These are phyloP conservation scores for Kodamaea lidongshanica DNA, from an alignment of 805 yeast species.

Conservation along the genomic window DNA sequence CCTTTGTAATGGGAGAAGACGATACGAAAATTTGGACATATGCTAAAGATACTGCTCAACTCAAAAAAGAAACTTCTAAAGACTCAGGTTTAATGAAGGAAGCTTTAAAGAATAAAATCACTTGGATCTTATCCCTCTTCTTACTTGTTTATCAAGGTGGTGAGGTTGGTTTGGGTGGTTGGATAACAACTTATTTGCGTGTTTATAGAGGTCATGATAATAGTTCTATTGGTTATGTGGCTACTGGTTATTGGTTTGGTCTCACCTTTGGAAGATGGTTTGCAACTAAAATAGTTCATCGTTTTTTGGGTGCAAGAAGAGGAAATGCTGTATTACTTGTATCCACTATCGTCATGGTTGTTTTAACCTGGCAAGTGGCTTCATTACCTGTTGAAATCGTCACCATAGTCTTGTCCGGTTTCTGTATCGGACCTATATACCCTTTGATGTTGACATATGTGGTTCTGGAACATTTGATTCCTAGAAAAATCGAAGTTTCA, in stretches of 20 bases:
- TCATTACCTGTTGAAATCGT: constrained; percentile 12
- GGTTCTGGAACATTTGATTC: constrained; percentile 33
- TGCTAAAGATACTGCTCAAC: constrained; percentile 5
- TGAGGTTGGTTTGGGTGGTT: constrained; percentile 20
- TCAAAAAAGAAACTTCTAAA: constrained; percentile 2
- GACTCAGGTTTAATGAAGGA: constrained; percentile 8
- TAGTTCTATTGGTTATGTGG: constrained; percentile 17
- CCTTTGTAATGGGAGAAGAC: constrained; percentile 13
- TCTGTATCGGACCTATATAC: constrained; percentile 54
- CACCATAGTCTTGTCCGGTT: constrained; percentile 15
- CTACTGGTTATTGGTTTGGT: constrained; percentile 22
- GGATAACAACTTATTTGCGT: constrained; percentile 20
- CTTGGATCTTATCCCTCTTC: constrained; percentile 17
- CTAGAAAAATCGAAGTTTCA: constrained; percentile 46
- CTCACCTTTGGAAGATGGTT: constrained; percentile 17
- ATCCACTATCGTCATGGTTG: constrained; percentile 11
- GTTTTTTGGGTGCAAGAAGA: constrained; percentile 13
- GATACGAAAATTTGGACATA: constrained; percentile 11
- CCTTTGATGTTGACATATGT: constrained; percentile 44
- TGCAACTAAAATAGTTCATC: constrained; percentile 15
- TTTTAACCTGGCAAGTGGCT: constrained; percentile 15
- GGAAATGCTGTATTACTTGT: constrained; percentile 11
- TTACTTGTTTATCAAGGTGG: constrained; percentile 17
- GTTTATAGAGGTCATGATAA: constrained; percentile 15
- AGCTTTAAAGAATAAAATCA: constrained; percentile 14